Conservation (phyloP, 305 asterid species). For the Fraxinus velutina region DNA sequence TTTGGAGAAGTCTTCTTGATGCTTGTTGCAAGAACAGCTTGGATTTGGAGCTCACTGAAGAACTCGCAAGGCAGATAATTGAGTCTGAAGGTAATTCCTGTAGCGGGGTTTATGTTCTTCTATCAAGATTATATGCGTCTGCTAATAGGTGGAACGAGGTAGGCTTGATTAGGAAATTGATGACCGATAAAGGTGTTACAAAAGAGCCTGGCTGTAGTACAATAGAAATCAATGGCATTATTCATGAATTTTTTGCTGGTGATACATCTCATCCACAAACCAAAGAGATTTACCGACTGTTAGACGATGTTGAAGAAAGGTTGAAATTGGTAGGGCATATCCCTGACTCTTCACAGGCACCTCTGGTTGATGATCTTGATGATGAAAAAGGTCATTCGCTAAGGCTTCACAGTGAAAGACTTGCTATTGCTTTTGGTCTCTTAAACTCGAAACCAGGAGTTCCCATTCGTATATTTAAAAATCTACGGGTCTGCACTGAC, state of each 20-base stretch:
- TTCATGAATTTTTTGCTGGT: slow-evolving; percentile 73
- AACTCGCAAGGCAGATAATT: slow-evolving; percentile 46
- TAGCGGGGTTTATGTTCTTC: slow-evolving; percentile 65
- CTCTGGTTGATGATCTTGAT: slow-evolving; percentile 43
- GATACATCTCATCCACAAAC: slow-evolving; percentile 59
- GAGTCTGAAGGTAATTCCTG: slow-evolving; percentile 29
- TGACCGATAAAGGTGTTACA: slow-evolving; percentile 55
- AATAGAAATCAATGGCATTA: slow-evolving; percentile 55
- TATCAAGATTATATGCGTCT: slow-evolving; percentile 61
- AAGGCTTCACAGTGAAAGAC: slow-evolving; percentile 68
- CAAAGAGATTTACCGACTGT: slow-evolving; percentile 40
- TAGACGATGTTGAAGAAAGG: slow-evolving; percentile 49
- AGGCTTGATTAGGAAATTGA: slow-evolving; percentile 57
- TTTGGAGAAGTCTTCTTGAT: slow-evolving; percentile 77
- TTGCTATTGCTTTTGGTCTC: slow-evolving; percentile 65
- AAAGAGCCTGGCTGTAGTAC: slow-evolving; percentile 79
- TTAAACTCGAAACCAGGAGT: slow-evolving; percentile 47
- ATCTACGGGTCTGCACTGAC: slow-evolving; percentile 59
- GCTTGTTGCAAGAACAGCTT: slow-evolving; percentile 51
- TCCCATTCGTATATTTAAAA: slow-evolving; percentile 61
- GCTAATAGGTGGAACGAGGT: slow-evolving; percentile 73
- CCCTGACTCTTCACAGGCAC: slow-evolving; percentile 49
- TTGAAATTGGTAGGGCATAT: slow-evolving; percentile 43
- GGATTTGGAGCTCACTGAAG: slow-evolving; percentile 46
- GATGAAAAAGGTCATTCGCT: slow-evolving; percentile 44